Evolutionary conservation across 1,139 yeast species (phyloP), one percentile per base, ranked within the genome.

Genomic region (Scheffersomyces titani): DNA sequence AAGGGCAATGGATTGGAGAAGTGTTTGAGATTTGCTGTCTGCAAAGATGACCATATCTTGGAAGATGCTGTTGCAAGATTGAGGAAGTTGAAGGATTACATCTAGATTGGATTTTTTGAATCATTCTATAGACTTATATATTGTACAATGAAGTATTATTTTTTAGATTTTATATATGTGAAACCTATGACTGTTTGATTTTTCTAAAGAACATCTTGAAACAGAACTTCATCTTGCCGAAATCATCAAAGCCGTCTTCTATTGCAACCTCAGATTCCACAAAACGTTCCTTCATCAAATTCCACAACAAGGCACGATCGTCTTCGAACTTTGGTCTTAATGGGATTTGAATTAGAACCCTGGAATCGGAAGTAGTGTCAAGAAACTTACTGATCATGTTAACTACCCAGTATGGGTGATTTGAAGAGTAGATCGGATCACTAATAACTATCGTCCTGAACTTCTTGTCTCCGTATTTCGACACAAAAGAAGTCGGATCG

Each of bases 1-100:
- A 84, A 85, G 59, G 93, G 90, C 44, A 81, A 84, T 58, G 85
- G 88, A 19, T 92, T 94, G 54, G 97, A 92, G 69, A 89, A 90
- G 64, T 86, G 92, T 70, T 78, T 94, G 60, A 86, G 99, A 70
- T 93, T 94, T 72, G 98, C 99, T 18, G 96, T 94, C 19, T 94
- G 99, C 80, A 94, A 94, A 76, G 97, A 90, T 65, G 96, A 94
- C 69, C 78, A 77, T 5, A 80, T 91, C 59, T 81, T 94, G 63
- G 86, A 85, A 61, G 92, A 89, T 63, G 98, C 98, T 0, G 97
- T 89, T 19, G 82, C 78, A 57, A 86, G 93, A 74, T 82, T 94
- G 63, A 78, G 82, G 64, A 83, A 82, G 50, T 82, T 94, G 66
- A 89, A 89, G 74, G 75, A 89, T 54, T 91, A 87, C 71, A 73